phyloP scores from a whole-genome alignment of 1,284 basidiomycete species.

The Paramarasmius palmivorus region DNA sequence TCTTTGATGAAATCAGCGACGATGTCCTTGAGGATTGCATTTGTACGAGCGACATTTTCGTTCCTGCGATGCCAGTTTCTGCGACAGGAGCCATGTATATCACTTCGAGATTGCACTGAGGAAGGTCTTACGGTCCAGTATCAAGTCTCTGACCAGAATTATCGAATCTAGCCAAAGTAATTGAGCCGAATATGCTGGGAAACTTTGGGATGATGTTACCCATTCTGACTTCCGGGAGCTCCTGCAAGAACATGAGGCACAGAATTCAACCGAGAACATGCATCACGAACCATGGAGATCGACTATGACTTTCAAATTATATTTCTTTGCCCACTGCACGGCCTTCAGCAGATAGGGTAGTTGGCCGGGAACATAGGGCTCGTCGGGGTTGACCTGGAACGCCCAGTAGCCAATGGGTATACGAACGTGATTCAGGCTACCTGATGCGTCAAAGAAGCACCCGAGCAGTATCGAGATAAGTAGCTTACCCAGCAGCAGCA shows the following conservation, averaged over 20 bases:
- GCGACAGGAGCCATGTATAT: not conserved
- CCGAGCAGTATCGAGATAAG: constrained; percentile 14
- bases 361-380: constrained; percentile 86
- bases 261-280: not conserved
- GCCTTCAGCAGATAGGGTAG: constrained; percentile 73
- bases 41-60: not conserved
- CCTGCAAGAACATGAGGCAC: constrained; percentile 25
- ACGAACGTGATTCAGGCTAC: constrained; percentile 80
- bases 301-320: constrained; percentile 81
- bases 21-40: not conserved
- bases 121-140: constrained; percentile 42
- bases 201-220: constrained; percentile 40
- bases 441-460: constrained; percentile 15
- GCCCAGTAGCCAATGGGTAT: constrained; percentile 94
- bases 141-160: constrained; percentile 78
- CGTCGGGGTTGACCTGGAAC: constrained; percentile 76
- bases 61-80: not conserved
- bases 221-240: constrained; percentile 83
- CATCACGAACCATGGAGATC: constrained; percentile 68
- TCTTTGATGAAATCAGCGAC: not conserved
- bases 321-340: constrained; percentile 74
- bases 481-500: constrained; percentile 65
- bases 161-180: constrained; percentile 65
- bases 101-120: no score
- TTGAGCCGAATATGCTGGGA: no score